Conservation (phyloP, 306 rosid species). For the Bauhinia variegata region DNA sequence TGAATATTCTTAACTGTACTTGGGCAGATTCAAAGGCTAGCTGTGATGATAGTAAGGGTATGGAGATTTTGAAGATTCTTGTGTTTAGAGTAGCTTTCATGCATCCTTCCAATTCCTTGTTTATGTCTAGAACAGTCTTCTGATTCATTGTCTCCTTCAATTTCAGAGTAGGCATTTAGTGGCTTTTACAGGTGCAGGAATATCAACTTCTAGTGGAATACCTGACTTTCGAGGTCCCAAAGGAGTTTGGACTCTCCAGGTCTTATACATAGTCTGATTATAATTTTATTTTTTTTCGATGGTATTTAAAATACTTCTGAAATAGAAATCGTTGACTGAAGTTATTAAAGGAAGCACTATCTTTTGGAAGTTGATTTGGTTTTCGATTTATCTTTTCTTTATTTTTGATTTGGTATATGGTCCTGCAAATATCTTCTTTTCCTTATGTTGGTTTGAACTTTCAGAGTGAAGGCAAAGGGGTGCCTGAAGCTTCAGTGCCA, state of each 20-base stretch:
- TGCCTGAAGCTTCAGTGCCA: constrained; percentile 96
- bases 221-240: constrained; percentile 99
- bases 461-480: constrained; percentile 96
- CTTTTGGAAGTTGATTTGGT: too few species aligned
- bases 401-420: constrained; percentile 11
- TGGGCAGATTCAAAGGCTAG: too few species aligned
- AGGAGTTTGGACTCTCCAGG: constrained; percentile 99
- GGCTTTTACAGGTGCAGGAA: constrained; percentile 98
- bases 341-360: too few species aligned
- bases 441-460: constrained; percentile 21
- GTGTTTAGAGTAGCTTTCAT: too few species aligned
- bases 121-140: too few species aligned
- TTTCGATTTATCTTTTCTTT: too few species aligned
- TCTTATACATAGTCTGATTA: constrained; percentile 2
- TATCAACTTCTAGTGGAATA: constrained; percentile 96
- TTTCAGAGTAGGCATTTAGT: constrained; percentile 98
- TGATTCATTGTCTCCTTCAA: constrained; percentile 19
- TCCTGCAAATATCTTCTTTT: constrained; percentile 26
- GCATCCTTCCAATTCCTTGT: too few species aligned
- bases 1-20: too few species aligned
- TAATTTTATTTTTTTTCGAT: constrained; percentile 21
- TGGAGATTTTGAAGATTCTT: too few species aligned
- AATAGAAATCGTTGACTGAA: too few species aligned
- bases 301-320: not conserved
- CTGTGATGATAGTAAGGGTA: too few species aligned